Evolutionary conservation across 106 monocot genomes (phyloP).

Genomic region (Amphibolis antarctica): DNA sequence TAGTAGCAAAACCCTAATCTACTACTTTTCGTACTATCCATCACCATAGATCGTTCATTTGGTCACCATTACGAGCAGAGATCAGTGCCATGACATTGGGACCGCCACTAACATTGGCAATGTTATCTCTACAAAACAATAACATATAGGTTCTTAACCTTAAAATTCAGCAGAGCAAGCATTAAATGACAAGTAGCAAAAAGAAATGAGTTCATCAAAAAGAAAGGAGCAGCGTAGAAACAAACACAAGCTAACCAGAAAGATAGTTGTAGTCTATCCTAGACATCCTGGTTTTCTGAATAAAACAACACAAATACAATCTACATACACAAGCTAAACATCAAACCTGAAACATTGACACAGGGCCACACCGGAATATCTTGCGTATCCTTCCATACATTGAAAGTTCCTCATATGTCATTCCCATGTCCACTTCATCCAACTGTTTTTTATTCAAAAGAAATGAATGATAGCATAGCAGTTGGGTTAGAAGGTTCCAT

Average conservation of each 20-base stretch:
- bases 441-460: conserved; percentile 34
- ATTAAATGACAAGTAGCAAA: too few species aligned
- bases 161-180: too few species aligned
- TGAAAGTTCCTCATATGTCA: conserved; percentile 98
- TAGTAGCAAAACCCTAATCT: too few species aligned
- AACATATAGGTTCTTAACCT: too few species aligned
- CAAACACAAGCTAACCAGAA: background rate
- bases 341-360: conserved; percentile 95
- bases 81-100: too few species aligned
- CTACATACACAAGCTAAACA: background rate
- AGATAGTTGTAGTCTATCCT: background rate
- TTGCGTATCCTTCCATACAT: conserved; percentile 91
- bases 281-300: background rate
- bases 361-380: conserved; percentile 93
- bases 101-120: too few species aligned
- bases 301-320: background rate
- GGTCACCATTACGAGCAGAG: too few species aligned
- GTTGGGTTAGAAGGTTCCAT: background rate
- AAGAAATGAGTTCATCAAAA: background rate
- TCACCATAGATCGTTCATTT: too few species aligned
- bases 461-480: too few species aligned
- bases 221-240: background rate
- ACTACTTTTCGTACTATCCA: too few species aligned
- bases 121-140: too few species aligned
- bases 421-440: conserved; percentile 99